These are phyloP conservation scores for Beauveria medogensis DNA, from an alignment of 2,329 filamentous ascomycete species.

Conservation along the genomic window DNA sequence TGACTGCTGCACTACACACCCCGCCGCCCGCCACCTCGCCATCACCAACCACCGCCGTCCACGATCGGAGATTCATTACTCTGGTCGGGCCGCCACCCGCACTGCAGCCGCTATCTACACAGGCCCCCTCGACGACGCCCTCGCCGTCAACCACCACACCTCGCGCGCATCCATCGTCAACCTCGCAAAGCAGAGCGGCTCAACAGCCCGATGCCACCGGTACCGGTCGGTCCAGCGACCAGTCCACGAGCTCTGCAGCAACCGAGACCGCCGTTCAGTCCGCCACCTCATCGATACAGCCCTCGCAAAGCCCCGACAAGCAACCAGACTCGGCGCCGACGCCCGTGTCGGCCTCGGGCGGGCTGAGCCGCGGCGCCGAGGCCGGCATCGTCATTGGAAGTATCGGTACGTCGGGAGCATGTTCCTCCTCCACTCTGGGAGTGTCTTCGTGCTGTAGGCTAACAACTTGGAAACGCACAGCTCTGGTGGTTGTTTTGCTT, in stretches of 20 bases:
- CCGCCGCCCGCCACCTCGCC: background rate
- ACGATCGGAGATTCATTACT: background rate
- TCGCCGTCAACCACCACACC: background rate
- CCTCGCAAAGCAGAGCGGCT: background rate
- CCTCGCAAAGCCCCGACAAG: background rate
- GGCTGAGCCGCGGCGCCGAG: background rate
- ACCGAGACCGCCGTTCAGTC: background rate
- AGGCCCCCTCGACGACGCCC: background rate
- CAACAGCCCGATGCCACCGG: background rate
- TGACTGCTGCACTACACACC: background rate
- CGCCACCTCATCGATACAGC: background rate
- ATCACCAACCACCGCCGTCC: background rate
- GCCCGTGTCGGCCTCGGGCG: background rate
- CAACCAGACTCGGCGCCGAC: background rate
- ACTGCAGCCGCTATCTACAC: background rate
- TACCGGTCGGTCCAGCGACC: background rate
- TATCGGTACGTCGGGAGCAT: background rate
- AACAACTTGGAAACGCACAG: background rate
- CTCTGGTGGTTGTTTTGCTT: background rate
- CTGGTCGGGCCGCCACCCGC: background rate
- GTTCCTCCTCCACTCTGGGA: no score
- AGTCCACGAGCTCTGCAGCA: background rate
- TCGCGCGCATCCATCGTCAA: background rate
- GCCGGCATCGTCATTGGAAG: constrained; percentile 6
- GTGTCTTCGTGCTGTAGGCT: background rate